phyloP scores from a whole-genome alignment of 1,284 basidiomycete species.

The Cryptococcus neoformans region DNA sequence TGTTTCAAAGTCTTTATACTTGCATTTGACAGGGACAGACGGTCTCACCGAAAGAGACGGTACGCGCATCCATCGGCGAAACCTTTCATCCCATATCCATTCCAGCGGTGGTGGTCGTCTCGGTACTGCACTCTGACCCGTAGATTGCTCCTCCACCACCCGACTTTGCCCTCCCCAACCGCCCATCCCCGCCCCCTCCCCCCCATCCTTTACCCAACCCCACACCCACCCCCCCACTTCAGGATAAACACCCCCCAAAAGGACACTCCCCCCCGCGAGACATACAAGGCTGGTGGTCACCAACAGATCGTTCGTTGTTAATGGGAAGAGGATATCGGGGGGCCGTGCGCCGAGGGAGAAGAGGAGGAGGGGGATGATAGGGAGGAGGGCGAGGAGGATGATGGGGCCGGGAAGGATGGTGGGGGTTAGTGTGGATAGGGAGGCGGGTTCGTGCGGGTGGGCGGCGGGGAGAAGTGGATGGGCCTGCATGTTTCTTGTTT shows the following conservation, averaged over 20 bases:
- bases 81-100: constrained; percentile 2
- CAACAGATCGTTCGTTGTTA: constrained; percentile 30
- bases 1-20: no score
- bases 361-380: constrained; percentile 28
- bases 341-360: constrained; percentile 34
- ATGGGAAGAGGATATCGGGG: constrained; percentile 26
- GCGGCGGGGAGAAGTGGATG: neutral
- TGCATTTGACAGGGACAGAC: neutral
- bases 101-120: neutral
- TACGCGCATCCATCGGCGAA: neutral
- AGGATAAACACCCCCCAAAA: constrained; percentile 26
- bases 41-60: neutral
- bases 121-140: no score
- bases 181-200: neutral
- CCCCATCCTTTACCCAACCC: constrained; percentile 21
- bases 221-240: constrained; percentile 18
- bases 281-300: constrained; percentile 27
- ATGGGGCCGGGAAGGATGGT: constrained; percentile 30
- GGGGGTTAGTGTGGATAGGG: constrained; percentile 4
- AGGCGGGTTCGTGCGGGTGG: neutral
- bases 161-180: neutral
- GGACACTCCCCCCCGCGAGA: constrained; percentile 24
- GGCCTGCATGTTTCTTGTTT: neutral
- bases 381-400: constrained; percentile 30
- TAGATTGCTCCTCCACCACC: no score